Base-by-base conservation (phyloP, 164 flowering plant species). In the Pachysandra terminalis region DNA sequence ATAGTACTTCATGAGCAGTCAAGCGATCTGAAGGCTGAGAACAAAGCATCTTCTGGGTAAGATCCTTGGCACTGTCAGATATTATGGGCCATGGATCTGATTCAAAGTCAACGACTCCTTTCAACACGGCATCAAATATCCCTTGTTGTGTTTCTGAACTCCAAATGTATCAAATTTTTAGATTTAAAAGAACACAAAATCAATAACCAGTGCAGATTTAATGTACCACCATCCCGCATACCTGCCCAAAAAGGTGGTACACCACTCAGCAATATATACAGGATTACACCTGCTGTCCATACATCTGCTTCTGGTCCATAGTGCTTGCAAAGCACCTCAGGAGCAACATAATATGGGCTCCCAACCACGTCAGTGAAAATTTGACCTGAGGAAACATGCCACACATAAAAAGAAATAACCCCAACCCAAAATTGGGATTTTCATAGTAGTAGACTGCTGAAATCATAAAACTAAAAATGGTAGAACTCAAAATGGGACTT, bases 161-260 rank as follows among this genome's bases (percentile, higher is more conserved):
- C 45, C 69, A 40, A 45, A 45, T 24, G 24, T 17, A 52, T 25
- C 12, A 19, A 23, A 16, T 58, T n/a, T 45, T 59, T 59, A 70
- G 68, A 22, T 55, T 60, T 59, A 19, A 19, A 52, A 35, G 27
- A 26, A 13, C 48, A 64, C 19, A 55, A 45, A 68, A 52, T 10
- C 52, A 32, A 64, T 22, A 51, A 59, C 53, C 6, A 54, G 28
- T 45, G 27, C 13, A 35, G 16, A 19, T 54, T 12, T 26, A n/a
- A 23, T 25, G 62, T 45, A n/a, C 28, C 24, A 56, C 49, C 19
- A 26, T 8, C 21, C 49, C 9, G 28, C 64, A n/a, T 79, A 94
- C 98, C 98, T 81, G 98, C 98, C 98, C 98, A 94, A 80, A 94
- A 94, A 61, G 98, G 98, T 25, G 98, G 98, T 32, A 94, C 98